Evolutionary conservation across 805 yeast genomes (phyloP), one percentile per base, ranked within the genome.

Genomic region (Yamadazyma sp.): DNA sequence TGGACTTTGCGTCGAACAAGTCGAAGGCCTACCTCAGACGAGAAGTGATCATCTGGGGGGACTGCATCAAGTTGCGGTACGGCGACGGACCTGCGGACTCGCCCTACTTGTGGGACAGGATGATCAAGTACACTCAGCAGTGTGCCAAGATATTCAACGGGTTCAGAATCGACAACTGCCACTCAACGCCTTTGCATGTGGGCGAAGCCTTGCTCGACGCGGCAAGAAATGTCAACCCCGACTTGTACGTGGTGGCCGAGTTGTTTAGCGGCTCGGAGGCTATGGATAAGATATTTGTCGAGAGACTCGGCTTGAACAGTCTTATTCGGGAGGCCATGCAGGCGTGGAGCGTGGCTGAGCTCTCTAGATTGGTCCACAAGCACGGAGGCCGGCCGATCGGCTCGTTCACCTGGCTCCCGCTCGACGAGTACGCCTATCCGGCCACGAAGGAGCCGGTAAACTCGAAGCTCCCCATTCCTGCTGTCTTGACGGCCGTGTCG

Each of bases 351-450:
- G 93, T 85, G 9, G 81, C 77, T 25, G 98, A 91, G 54, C 71
- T 91, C 21, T 87, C 96, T 3, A 70, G 91, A 41, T 70, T 90
- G 35, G 84, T 91, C 17, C 96, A 91, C 57, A 78, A 81, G 52
- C 95, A 91, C 59, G 98, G 97, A 23, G 99, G 99, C 3, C 72
- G 88, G 48, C 96, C 98, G 23, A 85, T 91, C 57, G 99, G 99
- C 4, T 88, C 96, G 0, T 82, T 84, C 50, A 77, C 80, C 35
- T 84, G 87, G 75, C 64, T 83, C 32, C 91, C 95, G 1, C 67
- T 87, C 51, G 91, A 84, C 52, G 81, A 77, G 40, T 75, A 80
- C 52, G 74, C 91, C 1, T 82, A 80, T 47, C 85, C 89, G 0
- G 79, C 83, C 1, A 62, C 61, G 23, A 48, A 67, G 16, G 70